phyloP scores from a whole-genome alignment of 441 rosid species.

The Manihot esculenta region DNA sequence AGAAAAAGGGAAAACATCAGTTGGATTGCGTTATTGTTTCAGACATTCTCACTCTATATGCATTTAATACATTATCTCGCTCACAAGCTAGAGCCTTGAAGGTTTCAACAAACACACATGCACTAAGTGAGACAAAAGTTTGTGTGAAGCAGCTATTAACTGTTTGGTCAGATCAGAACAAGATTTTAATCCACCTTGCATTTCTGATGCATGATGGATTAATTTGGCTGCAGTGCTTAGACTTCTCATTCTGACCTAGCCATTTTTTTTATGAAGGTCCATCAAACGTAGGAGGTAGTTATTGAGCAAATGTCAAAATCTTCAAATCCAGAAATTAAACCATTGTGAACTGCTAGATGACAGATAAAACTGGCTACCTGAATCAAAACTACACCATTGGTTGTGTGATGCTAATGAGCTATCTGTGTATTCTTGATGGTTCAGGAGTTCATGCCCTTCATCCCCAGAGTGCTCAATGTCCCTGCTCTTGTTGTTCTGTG shows the following conservation, averaged over 20 bases:
- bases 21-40: not conserved
- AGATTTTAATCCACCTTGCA: not conserved
- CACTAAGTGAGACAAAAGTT: not conserved
- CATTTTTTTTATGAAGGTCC: not conserved
- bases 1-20: not conserved
- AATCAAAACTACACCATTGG: slow-evolving; percentile 41
- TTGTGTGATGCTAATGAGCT: slow-evolving; percentile 40
- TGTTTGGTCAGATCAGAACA: not conserved
- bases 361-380: slow-evolving; percentile 41
- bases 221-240: not conserved
- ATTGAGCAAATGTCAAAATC: not conserved
- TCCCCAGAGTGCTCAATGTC: slow-evolving; percentile 22
- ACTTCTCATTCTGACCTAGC: not conserved
- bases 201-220: not conserved
- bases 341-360: slow-evolving; percentile 40
- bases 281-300: not conserved
- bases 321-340: slow-evolving; percentile 52
- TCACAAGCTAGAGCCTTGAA: not conserved
- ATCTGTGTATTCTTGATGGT: slow-evolving; percentile 37
- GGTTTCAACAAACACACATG: not conserved
- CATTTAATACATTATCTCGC: not conserved
- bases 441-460: slow-evolving; percentile 27
- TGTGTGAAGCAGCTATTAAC: not conserved
- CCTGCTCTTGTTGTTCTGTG: slow-evolving; percentile 13
- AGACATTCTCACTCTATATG: not conserved